These are phyloP conservation scores for Pleurotus djamor DNA, from an alignment of 768 basidiomycete genomes.

Conservation along the genomic window DNA sequence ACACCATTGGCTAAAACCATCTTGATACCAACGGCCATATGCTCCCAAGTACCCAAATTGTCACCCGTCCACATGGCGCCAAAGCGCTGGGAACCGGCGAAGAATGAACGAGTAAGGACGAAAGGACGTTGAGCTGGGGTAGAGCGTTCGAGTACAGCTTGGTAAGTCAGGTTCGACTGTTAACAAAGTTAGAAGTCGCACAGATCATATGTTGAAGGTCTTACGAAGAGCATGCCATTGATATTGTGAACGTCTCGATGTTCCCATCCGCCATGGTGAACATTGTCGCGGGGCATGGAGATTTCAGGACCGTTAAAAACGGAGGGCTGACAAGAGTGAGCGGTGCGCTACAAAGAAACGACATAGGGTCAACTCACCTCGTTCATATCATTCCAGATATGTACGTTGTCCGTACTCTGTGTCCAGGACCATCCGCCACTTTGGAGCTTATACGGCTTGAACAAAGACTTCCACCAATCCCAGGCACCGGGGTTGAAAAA, in stretches of 20 bases:
- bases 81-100: slow-evolving; percentile 91
- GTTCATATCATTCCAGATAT: slow-evolving; percentile 99
- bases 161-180: slow-evolving; percentile 81
- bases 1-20: slow-evolving; percentile 91
- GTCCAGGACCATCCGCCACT: slow-evolving; percentile 72
- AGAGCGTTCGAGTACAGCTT: slow-evolving; percentile 76
- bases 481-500: slow-evolving; percentile 91
- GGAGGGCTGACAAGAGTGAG: slow-evolving; percentile 58
- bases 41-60: slow-evolving; percentile 97
- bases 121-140: slow-evolving; percentile 83
- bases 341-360: background rate
- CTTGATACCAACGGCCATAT: slow-evolving; percentile 90
- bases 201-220: slow-evolving; percentile 19
- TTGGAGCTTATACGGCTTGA: slow-evolving; percentile 55
- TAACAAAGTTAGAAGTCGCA: background rate
- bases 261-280: slow-evolving; percentile 96
- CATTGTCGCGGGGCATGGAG: slow-evolving; percentile 57
- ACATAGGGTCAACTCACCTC: slow-evolving; percentile 53
- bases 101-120: slow-evolving; percentile 94
- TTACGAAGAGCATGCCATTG: slow-evolving; percentile 90
- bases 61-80: slow-evolving; percentile 99
- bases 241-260: slow-evolving; percentile 97
- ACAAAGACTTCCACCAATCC: slow-evolving; percentile 89
- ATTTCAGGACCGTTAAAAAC: slow-evolving; percentile 99
- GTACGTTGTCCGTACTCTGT: slow-evolving; percentile 77